Conservation (phyloP, 1,284 basidiomycete genomes). For the Cerrena zonata region DNA sequence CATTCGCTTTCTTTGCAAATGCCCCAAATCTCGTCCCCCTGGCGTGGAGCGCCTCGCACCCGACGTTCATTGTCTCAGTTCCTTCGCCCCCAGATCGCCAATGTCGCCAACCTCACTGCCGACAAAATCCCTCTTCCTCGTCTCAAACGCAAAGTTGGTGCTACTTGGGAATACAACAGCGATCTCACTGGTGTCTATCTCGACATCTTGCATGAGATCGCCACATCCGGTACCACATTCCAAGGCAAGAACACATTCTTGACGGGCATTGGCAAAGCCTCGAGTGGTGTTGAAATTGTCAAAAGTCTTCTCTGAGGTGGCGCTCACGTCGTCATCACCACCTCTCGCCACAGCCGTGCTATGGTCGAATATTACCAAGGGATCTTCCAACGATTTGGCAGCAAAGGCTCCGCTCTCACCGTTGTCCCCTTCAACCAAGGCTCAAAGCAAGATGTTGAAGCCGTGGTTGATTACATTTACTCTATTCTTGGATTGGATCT, state of each 20-base stretch:
- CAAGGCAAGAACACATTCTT: constrained; percentile 97
- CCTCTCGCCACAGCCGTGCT: constrained; percentile 87
- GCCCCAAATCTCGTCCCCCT: constrained; percentile 51
- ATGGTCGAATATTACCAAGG: constrained; percentile 98
- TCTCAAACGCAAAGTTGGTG: constrained; percentile 95
- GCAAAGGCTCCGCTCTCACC: constrained; percentile 91
- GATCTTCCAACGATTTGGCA: constrained; percentile 94
- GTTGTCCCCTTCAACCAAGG: constrained; percentile 99
- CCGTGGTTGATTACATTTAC: constrained; percentile 97
- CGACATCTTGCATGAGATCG: constrained; percentile 94
- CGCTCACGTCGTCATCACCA: constrained; percentile 94
- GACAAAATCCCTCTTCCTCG: constrained; percentile 93
- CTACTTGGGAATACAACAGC: constrained; percentile 92
- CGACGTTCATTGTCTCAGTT: constrained; percentile 91
- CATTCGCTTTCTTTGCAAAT: constrained; percentile 72
- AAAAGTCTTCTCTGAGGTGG: constrained; percentile 95
- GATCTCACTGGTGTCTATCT: constrained; percentile 95
- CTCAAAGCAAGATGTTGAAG: constrained; percentile 95
- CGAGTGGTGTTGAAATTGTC: constrained; percentile 94
- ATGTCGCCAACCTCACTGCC: constrained; percentile 73
- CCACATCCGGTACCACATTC: constrained; percentile 95
- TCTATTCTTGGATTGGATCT: constrained; percentile 89
- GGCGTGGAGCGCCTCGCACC: constrained; percentile 52
- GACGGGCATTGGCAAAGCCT: constrained; percentile 95
- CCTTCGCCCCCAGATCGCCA: constrained; percentile 80